Evolutionary conservation across 2,329 filamentous ascomycete genomes (phyloP), one percentile per base, ranked within the genome.

Genomic region (Lecanoromycetidae sp.): DNA sequence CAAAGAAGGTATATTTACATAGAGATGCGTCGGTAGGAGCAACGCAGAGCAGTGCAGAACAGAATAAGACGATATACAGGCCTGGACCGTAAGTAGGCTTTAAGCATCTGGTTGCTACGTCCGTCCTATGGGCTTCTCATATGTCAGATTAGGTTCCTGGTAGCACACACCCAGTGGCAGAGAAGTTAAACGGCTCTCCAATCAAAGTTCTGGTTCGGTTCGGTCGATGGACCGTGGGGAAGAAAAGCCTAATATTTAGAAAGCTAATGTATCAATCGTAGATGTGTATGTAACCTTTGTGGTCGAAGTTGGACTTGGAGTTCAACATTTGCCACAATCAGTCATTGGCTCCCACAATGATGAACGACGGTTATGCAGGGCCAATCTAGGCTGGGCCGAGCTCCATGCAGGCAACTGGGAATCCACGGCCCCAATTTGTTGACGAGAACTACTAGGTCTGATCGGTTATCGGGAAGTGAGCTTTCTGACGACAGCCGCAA

Each of bases 381-480:
- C 32, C 38, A 32, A 32, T 25, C 45, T 25, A 41, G 25, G 37
- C 29, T 32, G 9, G 30, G 45, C 32, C 30, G 30, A 35, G 45
- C 25, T 35, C 44, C 34, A 50, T 44, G 48, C 48, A 50, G 38
- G 45, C 27, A 39, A 44, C 26, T 33, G 35, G 34, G 33, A 32
- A 32, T 20, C 19, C n/a, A 17, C 17, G 12, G 8, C 37, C 33
- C 45, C 38, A 41, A 47, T 47, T 47, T 47, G 37, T 42, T 15
- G 32, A 27, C 22, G 23, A 15, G 15, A 27, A 41, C 12, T 12
- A 13, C 15, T 7, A 22, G 26, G 26, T 44, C 42, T 53, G 45
- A 48, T 53, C 48, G 51, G 51, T 53, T 51, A 41, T 51, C 51
- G 51, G 51, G 29, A 53, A 26, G 30, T 13, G 32, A 34, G 30